Conservation (phyloP, 1,284 basidiomycete species). For the Exsudoporus floridanus region DNA sequence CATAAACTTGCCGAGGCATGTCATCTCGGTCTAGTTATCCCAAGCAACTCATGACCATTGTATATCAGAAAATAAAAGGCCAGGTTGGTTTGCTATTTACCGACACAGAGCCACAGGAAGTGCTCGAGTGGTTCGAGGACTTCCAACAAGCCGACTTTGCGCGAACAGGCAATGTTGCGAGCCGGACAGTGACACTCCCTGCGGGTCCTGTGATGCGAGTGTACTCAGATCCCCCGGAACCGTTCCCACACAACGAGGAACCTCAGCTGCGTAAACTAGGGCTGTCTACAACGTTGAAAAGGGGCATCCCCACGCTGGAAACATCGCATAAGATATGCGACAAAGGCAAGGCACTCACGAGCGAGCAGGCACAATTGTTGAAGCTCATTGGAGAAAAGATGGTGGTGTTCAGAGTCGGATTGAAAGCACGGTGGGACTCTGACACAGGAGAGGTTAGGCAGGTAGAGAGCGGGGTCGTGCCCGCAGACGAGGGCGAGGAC, state of each 20-base stretch:
- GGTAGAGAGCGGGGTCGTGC: constrained; percentile 47
- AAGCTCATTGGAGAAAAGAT: constrained; percentile 87
- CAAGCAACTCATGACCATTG: constrained; percentile 8
- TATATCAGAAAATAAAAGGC: constrained; percentile 82
- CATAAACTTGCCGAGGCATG: constrained; percentile 78
- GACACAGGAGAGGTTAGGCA: constrained; percentile 66
- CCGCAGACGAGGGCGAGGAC: constrained; percentile 40
- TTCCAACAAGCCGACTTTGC: constrained; percentile 92
- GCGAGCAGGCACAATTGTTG: constrained; percentile 86
- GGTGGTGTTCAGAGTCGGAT: constrained; percentile 75
- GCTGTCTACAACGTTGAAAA: constrained; percentile 80
- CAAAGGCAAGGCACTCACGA: constrained; percentile 75
- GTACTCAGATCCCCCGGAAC: constrained; percentile 73
- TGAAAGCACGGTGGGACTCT: constrained; percentile 77
- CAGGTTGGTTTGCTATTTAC: constrained; percentile 94
- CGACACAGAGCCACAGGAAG: constrained; percentile 83
- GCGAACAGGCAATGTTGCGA: constrained; percentile 81
- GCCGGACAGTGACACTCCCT: constrained; percentile 75
- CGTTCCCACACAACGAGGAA: constrained; percentile 96
- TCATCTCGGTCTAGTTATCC: constrained; percentile 12
- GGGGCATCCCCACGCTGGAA: constrained; percentile 85
- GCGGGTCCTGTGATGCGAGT: constrained; percentile 71
- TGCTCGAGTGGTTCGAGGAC: constrained; percentile 91
- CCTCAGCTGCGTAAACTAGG: constrained; percentile 93
- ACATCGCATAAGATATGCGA: constrained; percentile 84